Conservation (phyloP, 1,139 yeast genomes). For the Nakaseomyces delphensis region DNA sequence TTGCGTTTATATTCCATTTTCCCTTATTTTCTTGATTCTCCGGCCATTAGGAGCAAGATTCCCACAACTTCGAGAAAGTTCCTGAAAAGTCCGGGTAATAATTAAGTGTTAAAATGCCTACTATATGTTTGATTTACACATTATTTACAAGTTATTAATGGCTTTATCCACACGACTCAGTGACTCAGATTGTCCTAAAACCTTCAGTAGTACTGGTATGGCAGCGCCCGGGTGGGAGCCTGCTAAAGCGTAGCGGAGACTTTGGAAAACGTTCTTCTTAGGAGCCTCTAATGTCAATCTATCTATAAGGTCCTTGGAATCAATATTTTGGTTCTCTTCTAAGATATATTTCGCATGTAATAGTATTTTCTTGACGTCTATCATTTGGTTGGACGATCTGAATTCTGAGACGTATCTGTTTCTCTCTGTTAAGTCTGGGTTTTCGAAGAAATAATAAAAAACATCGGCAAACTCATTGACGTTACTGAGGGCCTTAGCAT, state of each 20-base stretch:
- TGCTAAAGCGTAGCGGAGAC: conserved; percentile 62
- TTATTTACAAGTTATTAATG: conserved; percentile 7
- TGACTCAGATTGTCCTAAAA: conserved; percentile 46
- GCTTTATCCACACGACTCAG: conserved; percentile 34
- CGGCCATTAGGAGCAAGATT: neutral
- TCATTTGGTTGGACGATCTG: neutral
- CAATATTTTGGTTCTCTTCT: conserved; percentile 8
- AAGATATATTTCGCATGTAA: conserved; percentile 12
- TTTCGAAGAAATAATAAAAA: conserved; percentile 44
- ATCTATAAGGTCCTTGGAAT: conserved; percentile 23
- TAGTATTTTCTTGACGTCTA: neutral
- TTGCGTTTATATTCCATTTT: too few species aligned
- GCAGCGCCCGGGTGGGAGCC: conserved; percentile 67
- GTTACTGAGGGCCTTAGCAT: conserved; percentile 37
- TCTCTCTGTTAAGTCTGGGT: conserved; percentile 31
- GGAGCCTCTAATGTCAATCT: conserved; percentile 17
- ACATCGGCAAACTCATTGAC: conserved; percentile 40
- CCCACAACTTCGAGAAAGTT: conserved; percentile 6
- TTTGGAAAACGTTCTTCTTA: conserved; percentile 49
- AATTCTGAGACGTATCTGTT: conserved; percentile 20
- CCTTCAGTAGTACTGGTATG: conserved; percentile 48
- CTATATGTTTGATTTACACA: neutral
- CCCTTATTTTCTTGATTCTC: neutral
- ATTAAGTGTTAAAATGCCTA: too few species aligned
- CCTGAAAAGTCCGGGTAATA: neutral